These are phyloP conservation scores for Thalassiosira profunda DNA, from an alignment of 108 stramenopile species.

Conservation along the genomic window DNA sequence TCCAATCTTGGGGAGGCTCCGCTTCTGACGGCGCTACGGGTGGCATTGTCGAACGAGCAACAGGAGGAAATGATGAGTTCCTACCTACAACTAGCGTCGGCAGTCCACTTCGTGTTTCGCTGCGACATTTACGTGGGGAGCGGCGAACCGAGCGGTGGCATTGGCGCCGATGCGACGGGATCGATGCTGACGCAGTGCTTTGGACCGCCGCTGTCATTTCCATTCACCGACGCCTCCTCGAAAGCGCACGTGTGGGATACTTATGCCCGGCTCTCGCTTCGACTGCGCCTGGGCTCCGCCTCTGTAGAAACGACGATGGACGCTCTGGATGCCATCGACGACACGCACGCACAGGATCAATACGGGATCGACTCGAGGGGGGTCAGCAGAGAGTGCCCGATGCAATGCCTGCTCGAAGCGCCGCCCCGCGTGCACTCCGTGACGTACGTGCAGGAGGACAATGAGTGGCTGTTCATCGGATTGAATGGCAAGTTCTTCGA, in stretches of 20 bases:
- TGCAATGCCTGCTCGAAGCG: constrained; percentile 66
- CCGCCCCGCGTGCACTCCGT: constrained; percentile 67
- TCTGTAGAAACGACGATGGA: constrained; percentile 61
- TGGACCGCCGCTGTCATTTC: constrained; percentile 53
- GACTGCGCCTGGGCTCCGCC: constrained; percentile 79
- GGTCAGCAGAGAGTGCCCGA: constrained; percentile 54
- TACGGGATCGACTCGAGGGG: constrained; percentile 23
- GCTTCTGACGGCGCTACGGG: constrained; percentile 29
- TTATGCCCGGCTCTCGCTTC: constrained; percentile 73
- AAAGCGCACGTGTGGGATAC: constrained; percentile 58
- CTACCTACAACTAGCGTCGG: constrained; percentile 46
- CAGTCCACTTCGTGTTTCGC: constrained; percentile 60
- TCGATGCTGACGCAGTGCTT: constrained; percentile 72
- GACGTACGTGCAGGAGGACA: constrained; percentile 69
- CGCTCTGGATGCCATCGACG: constrained; percentile 57
- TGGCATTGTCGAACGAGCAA: constrained; percentile 24
- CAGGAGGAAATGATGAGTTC: constrained; percentile 31
- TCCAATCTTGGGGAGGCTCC: constrained; percentile 2
- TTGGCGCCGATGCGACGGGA: constrained; percentile 17
- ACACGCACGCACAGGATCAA: constrained; percentile 9
- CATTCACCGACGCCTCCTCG: constrained; percentile 48
- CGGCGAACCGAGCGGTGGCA: background rate
- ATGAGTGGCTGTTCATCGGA: constrained; percentile 66
- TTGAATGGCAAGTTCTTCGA: constrained; percentile 81
- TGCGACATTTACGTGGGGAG: constrained; percentile 41